phyloP scores from a whole-genome alignment of 169 alveolate species.

The Eimeria sp. region DNA sequence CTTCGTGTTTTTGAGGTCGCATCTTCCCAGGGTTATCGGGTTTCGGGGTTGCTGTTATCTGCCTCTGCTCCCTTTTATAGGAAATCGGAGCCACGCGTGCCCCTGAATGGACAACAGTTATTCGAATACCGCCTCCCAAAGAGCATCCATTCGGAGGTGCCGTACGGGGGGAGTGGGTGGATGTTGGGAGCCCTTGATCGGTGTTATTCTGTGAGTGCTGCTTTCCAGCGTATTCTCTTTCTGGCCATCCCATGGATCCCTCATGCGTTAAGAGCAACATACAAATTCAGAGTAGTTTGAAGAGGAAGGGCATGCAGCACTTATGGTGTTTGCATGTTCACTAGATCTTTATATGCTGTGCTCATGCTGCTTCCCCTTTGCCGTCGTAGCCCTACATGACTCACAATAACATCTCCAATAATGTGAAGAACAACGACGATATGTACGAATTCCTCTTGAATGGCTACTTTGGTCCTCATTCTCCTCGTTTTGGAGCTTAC shows the following conservation, averaged over 20 bases:
- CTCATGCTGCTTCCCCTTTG: not conserved
- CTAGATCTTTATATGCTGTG: not conserved
- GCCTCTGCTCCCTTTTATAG: not conserved
- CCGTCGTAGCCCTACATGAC: constrained; percentile 46
- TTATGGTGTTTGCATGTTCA: not conserved
- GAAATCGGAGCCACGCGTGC: constrained; percentile 71
- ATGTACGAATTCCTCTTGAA: constrained; percentile 44
- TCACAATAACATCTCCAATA: constrained; percentile 17
- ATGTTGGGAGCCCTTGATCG: constrained; percentile 25
- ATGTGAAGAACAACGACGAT: constrained; percentile 2
- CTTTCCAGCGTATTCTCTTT: not conserved
- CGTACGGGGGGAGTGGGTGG: constrained; percentile 66
- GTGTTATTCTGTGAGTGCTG: constrained; percentile 45
- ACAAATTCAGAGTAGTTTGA: not conserved
- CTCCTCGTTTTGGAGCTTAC: constrained; percentile 46
- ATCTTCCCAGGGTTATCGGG: no score
- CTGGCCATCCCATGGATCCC: not conserved
- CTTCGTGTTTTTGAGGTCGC: not conserved
- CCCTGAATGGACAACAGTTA: constrained; percentile 38
- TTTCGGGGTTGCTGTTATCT: no score
- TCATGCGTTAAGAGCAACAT: not conserved
- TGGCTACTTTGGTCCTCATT: constrained; percentile 57
- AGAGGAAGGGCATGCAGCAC: not conserved
- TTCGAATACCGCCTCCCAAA: constrained; percentile 55
- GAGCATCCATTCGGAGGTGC: constrained; percentile 46